These are phyloP conservation scores for Penicillium glabrum DNA, from an alignment of 2,329 filamentous ascomycete species.

Conservation along the genomic window DNA sequence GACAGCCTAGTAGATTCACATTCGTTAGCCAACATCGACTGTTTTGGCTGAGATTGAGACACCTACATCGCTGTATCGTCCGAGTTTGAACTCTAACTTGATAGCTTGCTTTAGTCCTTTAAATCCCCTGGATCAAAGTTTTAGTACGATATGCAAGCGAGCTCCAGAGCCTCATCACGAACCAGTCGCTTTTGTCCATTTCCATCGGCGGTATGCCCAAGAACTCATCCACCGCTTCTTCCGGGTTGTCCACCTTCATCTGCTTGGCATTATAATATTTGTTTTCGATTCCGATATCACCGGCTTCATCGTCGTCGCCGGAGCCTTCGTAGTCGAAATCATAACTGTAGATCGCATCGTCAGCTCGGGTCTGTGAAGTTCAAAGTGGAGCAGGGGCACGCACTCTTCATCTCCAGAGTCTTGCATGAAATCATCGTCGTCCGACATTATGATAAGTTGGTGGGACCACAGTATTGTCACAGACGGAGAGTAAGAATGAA, in stretches of 20 bases:
- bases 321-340: slow-evolving; percentile 98
- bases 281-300: slow-evolving; percentile 95
- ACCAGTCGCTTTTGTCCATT: slow-evolving; percentile 92
- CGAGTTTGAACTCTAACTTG: slow-evolving; percentile 92
- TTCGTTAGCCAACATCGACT: slow-evolving; percentile 1
- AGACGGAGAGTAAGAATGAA: background rate
- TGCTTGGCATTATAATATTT: slow-evolving; percentile 99
- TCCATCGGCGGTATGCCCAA: slow-evolving; percentile 82
- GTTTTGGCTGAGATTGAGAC: background rate
- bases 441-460: slow-evolving; percentile 60
- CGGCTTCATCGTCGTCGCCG: slow-evolving; percentile 82
- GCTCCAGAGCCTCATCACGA: slow-evolving; percentile 27
- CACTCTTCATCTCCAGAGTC: slow-evolving; percentile 86
- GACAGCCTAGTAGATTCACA: slow-evolving; percentile 62
- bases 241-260: slow-evolving; percentile 80
- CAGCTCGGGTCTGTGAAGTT: slow-evolving; percentile 16
- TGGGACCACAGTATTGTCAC: background rate
- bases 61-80: slow-evolving; percentile 75
- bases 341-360: slow-evolving; percentile 56
- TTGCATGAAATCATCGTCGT: slow-evolving; percentile 91
- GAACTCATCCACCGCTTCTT: slow-evolving; percentile 89
- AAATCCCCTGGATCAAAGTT: slow-evolving; percentile 65
- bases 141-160: background rate
- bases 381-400: slow-evolving; percentile 22
- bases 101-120: slow-evolving; percentile 98